Conservation (phyloP, 2,329 filamentous ascomycete genomes). For the Huntiella moniliformis region DNA sequence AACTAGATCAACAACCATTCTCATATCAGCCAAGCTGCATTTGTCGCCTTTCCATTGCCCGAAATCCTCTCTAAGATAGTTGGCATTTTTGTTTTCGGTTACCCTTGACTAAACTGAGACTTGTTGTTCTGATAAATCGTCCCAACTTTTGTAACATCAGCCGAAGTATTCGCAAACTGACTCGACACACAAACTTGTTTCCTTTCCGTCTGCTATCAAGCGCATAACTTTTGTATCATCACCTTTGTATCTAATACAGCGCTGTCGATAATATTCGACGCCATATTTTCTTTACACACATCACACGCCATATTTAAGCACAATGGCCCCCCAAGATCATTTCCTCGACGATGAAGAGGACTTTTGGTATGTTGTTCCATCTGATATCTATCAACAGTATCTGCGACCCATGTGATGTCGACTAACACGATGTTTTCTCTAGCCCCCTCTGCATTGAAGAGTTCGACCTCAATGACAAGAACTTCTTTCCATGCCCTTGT, state of each 20-base stretch:
- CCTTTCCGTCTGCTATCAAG: neutral
- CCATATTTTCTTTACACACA: constrained; percentile 1
- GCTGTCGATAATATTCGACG: constrained; percentile 2
- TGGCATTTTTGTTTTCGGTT: too few species aligned
- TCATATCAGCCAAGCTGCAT: too few species aligned
- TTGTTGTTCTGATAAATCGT: too few species aligned
- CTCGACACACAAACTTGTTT: neutral
- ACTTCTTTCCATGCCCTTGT: constrained; percentile 91
- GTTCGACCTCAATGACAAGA: constrained; percentile 92
- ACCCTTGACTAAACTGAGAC: too few species aligned
- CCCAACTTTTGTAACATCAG: too few species aligned
- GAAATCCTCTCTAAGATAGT: too few species aligned
- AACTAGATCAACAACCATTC: too few species aligned
- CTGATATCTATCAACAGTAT: constrained; percentile 1
- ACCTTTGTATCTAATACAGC: constrained; percentile 13
- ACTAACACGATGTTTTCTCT: constrained; percentile 13
- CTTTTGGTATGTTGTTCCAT: constrained; percentile 34
- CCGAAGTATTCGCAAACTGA: neutral
- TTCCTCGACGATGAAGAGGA: constrained; percentile 57
- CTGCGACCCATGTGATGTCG: neutral
- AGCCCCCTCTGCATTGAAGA: constrained; percentile 98
- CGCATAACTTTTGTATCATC: constrained; percentile 10
- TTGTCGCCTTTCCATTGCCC: too few species aligned
- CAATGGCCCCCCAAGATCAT: constrained; percentile 49
- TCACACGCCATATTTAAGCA: constrained; percentile 13